phyloP scores from a whole-genome alignment of 2,329 filamentous ascomycete species.

The Trichophyton simii region DNA sequence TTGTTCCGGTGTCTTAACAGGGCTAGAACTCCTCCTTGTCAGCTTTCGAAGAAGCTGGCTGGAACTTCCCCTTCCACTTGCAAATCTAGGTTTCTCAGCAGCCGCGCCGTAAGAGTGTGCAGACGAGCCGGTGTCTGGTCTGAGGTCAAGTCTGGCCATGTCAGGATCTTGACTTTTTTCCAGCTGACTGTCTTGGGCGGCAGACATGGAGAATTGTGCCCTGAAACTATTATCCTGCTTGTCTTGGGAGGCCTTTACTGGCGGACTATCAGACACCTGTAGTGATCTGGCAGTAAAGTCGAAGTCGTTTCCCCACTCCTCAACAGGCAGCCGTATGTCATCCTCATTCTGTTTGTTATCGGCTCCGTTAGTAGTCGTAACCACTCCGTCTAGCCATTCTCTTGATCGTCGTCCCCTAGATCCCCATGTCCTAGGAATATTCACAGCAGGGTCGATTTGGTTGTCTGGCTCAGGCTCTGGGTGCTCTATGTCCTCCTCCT shows the following conservation, averaged over 20 bases:
- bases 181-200: neutral
- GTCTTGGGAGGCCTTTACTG: constrained; percentile 1
- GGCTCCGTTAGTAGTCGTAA: constrained; percentile 10
- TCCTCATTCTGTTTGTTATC: constrained; percentile 2
- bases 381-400: constrained; percentile 26
- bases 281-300: constrained; percentile 20
- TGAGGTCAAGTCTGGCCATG: constrained; percentile 18
- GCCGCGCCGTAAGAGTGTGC: constrained; percentile 25
- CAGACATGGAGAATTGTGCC: neutral
- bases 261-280: constrained; percentile 23
- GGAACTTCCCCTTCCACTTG: constrained; percentile 22
- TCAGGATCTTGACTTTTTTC: neutral
- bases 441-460: constrained; percentile 22
- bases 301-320: constrained; percentile 18
- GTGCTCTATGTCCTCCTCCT: constrained; percentile 16
- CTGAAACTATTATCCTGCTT: neutral
- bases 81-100: constrained; percentile 20
- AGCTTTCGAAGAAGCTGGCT: constrained; percentile 33
- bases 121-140: constrained; percentile 29
- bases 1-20: constrained; percentile 25
- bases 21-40: constrained; percentile 26
- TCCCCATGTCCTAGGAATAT: constrained; percentile 29
- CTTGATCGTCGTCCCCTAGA: constrained; percentile 21
- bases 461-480: constrained; percentile 11
- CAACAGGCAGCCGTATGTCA: constrained; percentile 3